A percentile compares a stretch with the other conserved stretches of the same genome.
Conservation (phyloP, 2,329 filamentous ascomycete genomes). For the Pseudogymnoascus sp. region DNA sequence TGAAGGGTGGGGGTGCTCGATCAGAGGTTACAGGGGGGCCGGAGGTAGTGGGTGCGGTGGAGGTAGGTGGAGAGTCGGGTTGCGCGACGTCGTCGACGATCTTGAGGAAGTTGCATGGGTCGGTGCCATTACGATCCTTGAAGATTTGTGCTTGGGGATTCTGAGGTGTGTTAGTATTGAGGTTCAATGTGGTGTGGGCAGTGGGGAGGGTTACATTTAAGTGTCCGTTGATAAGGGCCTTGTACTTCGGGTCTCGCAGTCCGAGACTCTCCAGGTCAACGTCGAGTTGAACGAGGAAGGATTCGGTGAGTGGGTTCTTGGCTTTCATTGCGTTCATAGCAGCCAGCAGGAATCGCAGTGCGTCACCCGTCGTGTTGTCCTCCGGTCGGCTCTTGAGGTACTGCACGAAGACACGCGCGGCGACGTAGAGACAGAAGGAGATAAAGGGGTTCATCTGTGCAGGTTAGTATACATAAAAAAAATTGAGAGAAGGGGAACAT, state of each 20-base stretch:
- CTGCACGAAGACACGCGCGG: constrained; percentile 89
- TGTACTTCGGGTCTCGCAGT: constrained; percentile 51
- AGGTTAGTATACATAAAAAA: constrained; percentile 17
- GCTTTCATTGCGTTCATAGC: constrained; percentile 86
- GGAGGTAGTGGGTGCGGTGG: constrained; percentile 19
- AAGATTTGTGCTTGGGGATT: constrained; percentile 12
- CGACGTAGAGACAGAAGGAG: constrained; percentile 93
- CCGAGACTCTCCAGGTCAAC: constrained; percentile 78
- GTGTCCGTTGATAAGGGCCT: constrained; percentile 48
- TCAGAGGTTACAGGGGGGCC: background rate
- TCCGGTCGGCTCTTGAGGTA: constrained; percentile 92
- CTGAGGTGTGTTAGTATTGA: constrained; percentile 15
- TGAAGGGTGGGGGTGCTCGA: background rate
- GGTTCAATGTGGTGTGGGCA: constrained; percentile 15
- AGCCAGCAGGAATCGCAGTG: constrained; percentile 81
- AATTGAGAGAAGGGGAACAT: constrained; percentile 34
- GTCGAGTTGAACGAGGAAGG: constrained; percentile 87
- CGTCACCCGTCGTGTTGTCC: constrained; percentile 70
- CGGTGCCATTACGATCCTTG: constrained; percentile 37
- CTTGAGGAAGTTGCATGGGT: constrained; percentile 55
- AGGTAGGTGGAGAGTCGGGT: background rate
- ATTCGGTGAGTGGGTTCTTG: constrained; percentile 86
- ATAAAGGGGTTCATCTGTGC: constrained; percentile 91
- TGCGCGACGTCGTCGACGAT: constrained; percentile 50
- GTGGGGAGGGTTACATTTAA: constrained; percentile 9